These are phyloP conservation scores for Sugiyamaella floridensis DNA, from an alignment of 805 yeast genomes.

Conservation along the genomic window DNA sequence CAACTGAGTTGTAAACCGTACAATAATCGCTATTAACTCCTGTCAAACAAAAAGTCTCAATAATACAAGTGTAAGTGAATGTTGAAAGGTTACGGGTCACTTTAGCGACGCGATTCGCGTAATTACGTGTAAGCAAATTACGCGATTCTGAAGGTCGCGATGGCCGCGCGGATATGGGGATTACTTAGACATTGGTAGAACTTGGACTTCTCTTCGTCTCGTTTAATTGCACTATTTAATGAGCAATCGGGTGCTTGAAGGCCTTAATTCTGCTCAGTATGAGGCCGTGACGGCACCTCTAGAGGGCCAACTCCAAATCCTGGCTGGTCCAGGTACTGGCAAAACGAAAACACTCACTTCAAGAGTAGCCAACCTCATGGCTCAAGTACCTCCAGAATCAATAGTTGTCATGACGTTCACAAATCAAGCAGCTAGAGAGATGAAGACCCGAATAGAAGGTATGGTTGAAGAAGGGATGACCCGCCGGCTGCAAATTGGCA, in stretches of 20 bases:
- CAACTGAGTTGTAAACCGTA: too few relatives aligned
- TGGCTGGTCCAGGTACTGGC: slow-evolving; percentile 66
- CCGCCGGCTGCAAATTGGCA: slow-evolving; percentile 59
- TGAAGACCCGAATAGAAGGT: slow-evolving; percentile 55
- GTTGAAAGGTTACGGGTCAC: too few relatives aligned
- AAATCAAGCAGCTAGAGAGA: slow-evolving; percentile 83
- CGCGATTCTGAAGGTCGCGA: too few relatives aligned
- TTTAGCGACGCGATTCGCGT: too few relatives aligned
- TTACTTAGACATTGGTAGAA: too few relatives aligned
- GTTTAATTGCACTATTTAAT: not conserved
- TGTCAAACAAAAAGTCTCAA: too few relatives aligned
- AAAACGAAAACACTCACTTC: slow-evolving; percentile 80
- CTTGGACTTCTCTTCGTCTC: not conserved
- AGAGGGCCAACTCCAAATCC: slow-evolving; percentile 40
- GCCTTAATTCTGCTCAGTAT: slow-evolving; percentile 38
- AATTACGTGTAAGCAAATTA: too few relatives aligned
- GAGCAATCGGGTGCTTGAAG: slow-evolving; percentile 2
- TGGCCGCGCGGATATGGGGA: too few relatives aligned
- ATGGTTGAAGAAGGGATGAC: slow-evolving; percentile 27
- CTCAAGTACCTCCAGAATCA: slow-evolving; percentile 49
- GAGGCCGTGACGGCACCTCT: slow-evolving; percentile 40
- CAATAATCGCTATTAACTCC: too few relatives aligned
- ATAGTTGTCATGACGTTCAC: slow-evolving; percentile 89
- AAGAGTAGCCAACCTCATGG: slow-evolving; percentile 65
- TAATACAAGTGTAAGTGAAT: too few relatives aligned